Percentiles rank a stretch among this genome's conserved stretches.
phyloP scores from a whole-genome alignment of 2,329 filamentous ascomycete species.

The Epichloe gansuensis region DNA sequence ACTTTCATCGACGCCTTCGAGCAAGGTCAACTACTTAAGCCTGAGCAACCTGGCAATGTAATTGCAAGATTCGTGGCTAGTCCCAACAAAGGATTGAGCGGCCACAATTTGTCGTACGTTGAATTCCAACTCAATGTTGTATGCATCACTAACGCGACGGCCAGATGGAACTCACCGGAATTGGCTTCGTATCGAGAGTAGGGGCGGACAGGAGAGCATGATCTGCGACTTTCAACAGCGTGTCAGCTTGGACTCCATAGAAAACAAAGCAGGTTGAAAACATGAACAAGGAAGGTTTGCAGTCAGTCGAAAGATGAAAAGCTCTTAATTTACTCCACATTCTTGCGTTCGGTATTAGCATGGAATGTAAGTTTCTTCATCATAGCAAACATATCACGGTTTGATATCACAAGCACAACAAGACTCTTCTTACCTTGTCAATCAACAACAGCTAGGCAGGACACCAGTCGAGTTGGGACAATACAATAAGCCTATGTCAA shows the following conservation, averaged over 20 bases:
- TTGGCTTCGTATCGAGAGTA: constrained; percentile 41
- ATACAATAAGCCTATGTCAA: not conserved
- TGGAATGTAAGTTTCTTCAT: constrained; percentile 60
- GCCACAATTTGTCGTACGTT: constrained; percentile 59
- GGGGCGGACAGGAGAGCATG: not conserved
- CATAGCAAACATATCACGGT: constrained; percentile 29
- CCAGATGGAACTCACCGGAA: constrained; percentile 30
- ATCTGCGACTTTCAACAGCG: not conserved
- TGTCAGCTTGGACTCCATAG: constrained; percentile 6
- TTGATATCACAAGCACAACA: not conserved
- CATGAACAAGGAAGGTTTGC: constrained; percentile 17
- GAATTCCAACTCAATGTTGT: not conserved
- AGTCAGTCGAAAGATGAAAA: constrained; percentile 81
- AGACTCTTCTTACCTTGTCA: constrained; percentile 14
- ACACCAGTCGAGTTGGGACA: not conserved
- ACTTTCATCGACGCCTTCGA: constrained; percentile 59
- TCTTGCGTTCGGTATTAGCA: constrained; percentile 59
- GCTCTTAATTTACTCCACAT: constrained; percentile 59
- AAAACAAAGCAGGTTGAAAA: constrained; percentile 13
- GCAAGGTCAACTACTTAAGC: constrained; percentile 60
- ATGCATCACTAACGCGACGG: constrained; percentile 10
- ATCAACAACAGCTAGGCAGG: not conserved
- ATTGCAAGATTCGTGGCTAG: constrained; percentile 67
- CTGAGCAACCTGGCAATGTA: constrained; percentile 75
- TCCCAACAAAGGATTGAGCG: constrained; percentile 56